Evolutionary conservation across 2,329 filamentous ascomycete species (phyloP).

Genomic region (Alternaria burnsii): DNA sequence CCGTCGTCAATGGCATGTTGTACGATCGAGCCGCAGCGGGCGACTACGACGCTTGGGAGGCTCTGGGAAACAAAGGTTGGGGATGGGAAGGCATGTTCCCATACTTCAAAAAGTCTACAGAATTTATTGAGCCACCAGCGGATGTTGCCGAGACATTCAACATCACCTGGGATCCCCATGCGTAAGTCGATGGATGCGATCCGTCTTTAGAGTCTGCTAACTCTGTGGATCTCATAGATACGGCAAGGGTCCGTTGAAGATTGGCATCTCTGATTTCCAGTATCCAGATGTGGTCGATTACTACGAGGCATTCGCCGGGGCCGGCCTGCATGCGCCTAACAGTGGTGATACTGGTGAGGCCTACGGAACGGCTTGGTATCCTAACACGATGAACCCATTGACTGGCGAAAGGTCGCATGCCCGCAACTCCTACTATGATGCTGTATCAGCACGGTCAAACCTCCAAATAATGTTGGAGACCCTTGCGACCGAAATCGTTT

Average conservation of each 20-base stretch:
- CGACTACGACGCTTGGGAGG: conserved; percentile 64
- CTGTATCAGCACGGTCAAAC: conserved; percentile 39
- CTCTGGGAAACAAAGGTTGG: conserved; percentile 68
- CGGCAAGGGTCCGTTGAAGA: conserved; percentile 37
- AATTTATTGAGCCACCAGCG: conserved; percentile 33
- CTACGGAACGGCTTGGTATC: conserved; percentile 49
- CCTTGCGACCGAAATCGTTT: conserved; percentile 32
- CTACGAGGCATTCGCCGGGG: conserved; percentile 33
- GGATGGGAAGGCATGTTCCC: conserved; percentile 60
- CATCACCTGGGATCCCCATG: conserved; percentile 36
- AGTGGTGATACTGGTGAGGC: conserved; percentile 39
- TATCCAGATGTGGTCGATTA: conserved; percentile 38
- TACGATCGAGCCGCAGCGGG: conserved; percentile 47
- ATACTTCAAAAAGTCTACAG: conserved; percentile 41
- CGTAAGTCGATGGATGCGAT: conserved; percentile 17
- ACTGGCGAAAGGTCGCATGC: conserved; percentile 44
- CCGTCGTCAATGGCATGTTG: conserved; percentile 48
- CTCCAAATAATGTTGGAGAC: conserved; percentile 37
- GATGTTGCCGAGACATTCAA: conserved; percentile 22
- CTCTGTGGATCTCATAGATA: conserved; percentile 20
- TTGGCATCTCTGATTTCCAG: conserved; percentile 39
- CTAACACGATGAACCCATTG: conserved; percentile 45
- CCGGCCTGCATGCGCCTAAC: conserved; percentile 26
- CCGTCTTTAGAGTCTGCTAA: not conserved
- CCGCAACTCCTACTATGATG: conserved; percentile 44